A percentile compares a stretch with the other conserved stretches of the same genome.
Evolutionary conservation across 1,284 basidiomycete species (phyloP).

Genomic region (Ustilago hordei): DNA sequence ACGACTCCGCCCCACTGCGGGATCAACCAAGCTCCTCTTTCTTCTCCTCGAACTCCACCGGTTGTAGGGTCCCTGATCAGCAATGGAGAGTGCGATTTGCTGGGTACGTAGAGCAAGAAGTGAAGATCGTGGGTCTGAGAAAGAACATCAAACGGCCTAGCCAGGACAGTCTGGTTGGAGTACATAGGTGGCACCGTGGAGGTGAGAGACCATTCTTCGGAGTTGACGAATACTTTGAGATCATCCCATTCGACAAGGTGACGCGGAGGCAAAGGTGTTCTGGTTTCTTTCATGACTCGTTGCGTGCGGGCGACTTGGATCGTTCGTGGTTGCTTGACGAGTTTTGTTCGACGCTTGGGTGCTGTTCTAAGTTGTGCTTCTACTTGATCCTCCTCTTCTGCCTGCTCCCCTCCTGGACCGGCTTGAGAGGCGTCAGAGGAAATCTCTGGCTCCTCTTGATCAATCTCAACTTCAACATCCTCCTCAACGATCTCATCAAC

Average conservation of each 20-base stretch:
- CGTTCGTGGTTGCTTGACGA: constrained; percentile 20
- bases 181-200: constrained; percentile 38
- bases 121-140: constrained; percentile 78
- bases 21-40: constrained; percentile 78
- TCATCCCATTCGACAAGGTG: constrained; percentile 60
- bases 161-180: neutral
- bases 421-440: neutral
- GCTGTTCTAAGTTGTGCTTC: constrained; percentile 4
- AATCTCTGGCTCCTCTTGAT: constrained; percentile 1
- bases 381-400: constrained; percentile 11
- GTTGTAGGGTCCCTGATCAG: constrained; percentile 74
- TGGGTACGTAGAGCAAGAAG: constrained; percentile 90
- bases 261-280: constrained; percentile 15
- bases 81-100: constrained; percentile 77
- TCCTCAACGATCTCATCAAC: constrained; percentile 52
- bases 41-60: constrained; percentile 2
- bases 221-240: constrained; percentile 82
- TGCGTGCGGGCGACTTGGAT: constrained; percentile 25
- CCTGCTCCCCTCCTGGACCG: constrained; percentile 1
- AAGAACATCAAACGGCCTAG: constrained; percentile 29
- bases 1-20: constrained; percentile 96
- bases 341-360: constrained; percentile 9
- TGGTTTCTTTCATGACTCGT: constrained; percentile 12
- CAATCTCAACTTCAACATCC: constrained; percentile 20
- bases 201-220: constrained; percentile 87